Conservation (phyloP, 2,329 filamentous ascomycete species). For the Alternaria solani region DNA sequence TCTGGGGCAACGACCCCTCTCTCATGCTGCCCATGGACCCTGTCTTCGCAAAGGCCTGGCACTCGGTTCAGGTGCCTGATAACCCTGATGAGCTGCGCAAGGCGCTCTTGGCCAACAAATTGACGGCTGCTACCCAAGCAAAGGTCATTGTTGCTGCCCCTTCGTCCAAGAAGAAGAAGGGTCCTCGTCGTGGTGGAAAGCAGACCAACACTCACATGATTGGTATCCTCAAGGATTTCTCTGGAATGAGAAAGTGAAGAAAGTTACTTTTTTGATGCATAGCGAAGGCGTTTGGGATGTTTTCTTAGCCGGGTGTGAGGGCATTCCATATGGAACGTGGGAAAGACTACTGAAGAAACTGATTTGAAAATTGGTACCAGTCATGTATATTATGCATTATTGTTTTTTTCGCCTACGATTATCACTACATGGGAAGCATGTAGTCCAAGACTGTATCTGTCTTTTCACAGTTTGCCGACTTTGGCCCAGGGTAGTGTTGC, state of each 20-base stretch:
- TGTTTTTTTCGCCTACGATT: background rate
- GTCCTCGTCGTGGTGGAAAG: slow-evolving; percentile 77
- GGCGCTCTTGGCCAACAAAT: slow-evolving; percentile 77
- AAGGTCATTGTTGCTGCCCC: slow-evolving; percentile 66
- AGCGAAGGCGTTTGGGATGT: slow-evolving; percentile 41
- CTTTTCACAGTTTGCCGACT: background rate
- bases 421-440: background rate
- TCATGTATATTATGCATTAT: background rate
- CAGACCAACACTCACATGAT: slow-evolving; percentile 89
- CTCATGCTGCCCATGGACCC: slow-evolving; percentile 78
- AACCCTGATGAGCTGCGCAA: slow-evolving; percentile 77
- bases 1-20: slow-evolving; percentile 84
- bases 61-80: slow-evolving; percentile 76
- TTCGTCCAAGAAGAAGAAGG: slow-evolving; percentile 77
- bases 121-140: slow-evolving; percentile 85
- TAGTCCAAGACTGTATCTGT: background rate
- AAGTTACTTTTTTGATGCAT: slow-evolving; percentile 30
- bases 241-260: slow-evolving; percentile 52
- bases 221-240: slow-evolving; percentile 79
- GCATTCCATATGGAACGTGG: background rate
- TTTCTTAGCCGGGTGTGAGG: background rate
- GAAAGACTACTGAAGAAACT: background rate
- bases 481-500: background rate
- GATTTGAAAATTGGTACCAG: background rate
- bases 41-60: slow-evolving; percentile 86